A percentile compares a stretch with the other conserved stretches of the same genome.
Evolutionary conservation across 805 yeast genomes (phyloP).

Genomic region (Yamadazyma akitaensis): DNA sequence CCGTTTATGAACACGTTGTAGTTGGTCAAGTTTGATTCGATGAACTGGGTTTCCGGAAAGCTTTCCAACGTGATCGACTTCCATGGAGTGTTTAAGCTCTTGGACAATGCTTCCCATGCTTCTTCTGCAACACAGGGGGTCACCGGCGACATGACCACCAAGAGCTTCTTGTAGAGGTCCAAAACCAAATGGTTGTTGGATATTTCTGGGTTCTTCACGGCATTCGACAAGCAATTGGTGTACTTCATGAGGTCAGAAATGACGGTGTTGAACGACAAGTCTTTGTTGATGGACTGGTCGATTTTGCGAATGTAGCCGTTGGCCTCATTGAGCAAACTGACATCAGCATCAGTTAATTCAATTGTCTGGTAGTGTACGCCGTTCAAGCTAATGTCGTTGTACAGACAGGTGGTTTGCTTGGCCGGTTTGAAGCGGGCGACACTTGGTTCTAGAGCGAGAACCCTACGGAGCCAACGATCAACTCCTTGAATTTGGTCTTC

Average conservation of each 20-base stretch:
- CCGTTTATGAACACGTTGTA: conserved; percentile 75
- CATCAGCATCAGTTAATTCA: conserved; percentile 43
- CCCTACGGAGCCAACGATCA: conserved; percentile 78
- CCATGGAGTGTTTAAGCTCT: conserved; percentile 26
- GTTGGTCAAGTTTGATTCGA: conserved; percentile 35
- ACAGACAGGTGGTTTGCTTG: background rate
- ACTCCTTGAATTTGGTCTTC: conserved; percentile 82
- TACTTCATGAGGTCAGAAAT: conserved; percentile 88
- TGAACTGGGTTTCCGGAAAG: conserved; percentile 61
- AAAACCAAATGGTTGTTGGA: conserved; percentile 42
- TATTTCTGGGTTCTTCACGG: conserved; percentile 26
- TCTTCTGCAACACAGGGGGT: conserved; percentile 84
- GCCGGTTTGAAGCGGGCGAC: conserved; percentile 9
- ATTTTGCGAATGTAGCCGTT: conserved; percentile 48
- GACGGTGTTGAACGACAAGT: conserved; percentile 73
- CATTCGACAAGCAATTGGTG: conserved; percentile 47
- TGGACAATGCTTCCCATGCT: conserved; percentile 55
- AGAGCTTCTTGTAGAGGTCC: conserved; percentile 49
- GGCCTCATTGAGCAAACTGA: conserved; percentile 53
- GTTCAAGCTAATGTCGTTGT: conserved; percentile 18
- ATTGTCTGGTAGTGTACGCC: conserved; percentile 18
- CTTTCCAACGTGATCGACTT: conserved; percentile 49
- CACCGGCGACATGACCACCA: conserved; percentile 72
- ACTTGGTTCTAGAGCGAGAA: conserved; percentile 32
- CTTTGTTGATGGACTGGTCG: conserved; percentile 55